Conservation (phyloP, 2,329 filamentous ascomycete species). For the Phialophora expanda region DNA sequence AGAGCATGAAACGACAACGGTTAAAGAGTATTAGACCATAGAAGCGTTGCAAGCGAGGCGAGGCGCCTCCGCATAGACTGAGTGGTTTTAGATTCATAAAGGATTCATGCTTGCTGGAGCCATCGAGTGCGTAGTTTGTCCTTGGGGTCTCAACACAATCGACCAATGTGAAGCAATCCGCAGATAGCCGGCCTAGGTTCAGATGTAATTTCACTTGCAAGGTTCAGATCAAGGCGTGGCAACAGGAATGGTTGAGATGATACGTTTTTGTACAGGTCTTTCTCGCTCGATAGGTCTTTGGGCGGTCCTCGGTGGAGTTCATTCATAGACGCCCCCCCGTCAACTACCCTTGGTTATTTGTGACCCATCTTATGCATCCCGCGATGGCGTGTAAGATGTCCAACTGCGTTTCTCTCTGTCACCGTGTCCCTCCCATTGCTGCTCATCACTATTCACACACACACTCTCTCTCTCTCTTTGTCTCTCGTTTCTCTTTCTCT, state of each 20-base stretch:
- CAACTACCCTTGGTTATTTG: not conserved
- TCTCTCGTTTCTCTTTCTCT: too few species aligned
- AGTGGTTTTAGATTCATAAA: not conserved
- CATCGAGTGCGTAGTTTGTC: not conserved
- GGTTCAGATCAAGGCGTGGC: not conserved
- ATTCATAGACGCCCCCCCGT: not conserved
- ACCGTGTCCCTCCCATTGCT: not conserved
- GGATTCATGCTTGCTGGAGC: not conserved
- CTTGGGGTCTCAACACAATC: not conserved
- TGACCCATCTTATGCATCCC: not conserved
- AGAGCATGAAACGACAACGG: not conserved
- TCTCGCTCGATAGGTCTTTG: not conserved
- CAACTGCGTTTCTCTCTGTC: not conserved
- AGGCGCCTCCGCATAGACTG: slow-evolving; percentile 11
- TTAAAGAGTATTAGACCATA: slow-evolving; percentile 9
- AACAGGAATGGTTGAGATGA: not conserved
- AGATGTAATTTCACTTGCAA: not conserved
- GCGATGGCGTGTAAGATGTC: not conserved
- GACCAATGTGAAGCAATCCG: not conserved
- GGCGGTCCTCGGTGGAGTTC: not conserved
- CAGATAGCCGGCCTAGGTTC: not conserved
- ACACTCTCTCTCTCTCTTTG: too few species aligned
- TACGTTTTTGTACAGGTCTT: not conserved
- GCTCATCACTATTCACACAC: not conserved
- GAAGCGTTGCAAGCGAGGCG: not conserved